Evolutionary conservation across 2,329 filamentous ascomycete species (phyloP).

Genomic region (Epichloe elymi): DNA sequence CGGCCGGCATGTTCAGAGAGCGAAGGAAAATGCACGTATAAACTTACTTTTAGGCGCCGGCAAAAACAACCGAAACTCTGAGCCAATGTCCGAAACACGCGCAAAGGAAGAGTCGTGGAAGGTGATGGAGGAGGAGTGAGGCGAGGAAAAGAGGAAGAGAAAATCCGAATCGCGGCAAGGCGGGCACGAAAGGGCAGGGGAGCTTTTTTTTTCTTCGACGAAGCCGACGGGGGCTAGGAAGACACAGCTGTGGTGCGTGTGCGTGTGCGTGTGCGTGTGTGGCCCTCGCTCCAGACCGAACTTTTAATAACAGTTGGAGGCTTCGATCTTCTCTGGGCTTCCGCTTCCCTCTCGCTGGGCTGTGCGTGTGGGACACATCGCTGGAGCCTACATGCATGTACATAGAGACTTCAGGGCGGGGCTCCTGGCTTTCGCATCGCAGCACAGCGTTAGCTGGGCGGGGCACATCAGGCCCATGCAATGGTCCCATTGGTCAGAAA

Average conservation of each 20-base stretch:
- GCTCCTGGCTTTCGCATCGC: slow-evolving; percentile 5
- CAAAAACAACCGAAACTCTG: slow-evolving; percentile 33
- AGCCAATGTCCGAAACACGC: slow-evolving; percentile 31
- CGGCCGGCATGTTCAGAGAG: background rate
- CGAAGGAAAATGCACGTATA: slow-evolving; percentile 7
- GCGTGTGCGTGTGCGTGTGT: background rate
- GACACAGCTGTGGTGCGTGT: background rate
- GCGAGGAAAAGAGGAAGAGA: slow-evolving; percentile 11
- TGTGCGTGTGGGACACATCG: background rate
- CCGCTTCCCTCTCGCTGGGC: background rate
- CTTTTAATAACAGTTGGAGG: background rate
- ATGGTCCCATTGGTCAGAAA: background rate
- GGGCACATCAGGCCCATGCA: slow-evolving; percentile 9
- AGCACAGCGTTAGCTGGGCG: slow-evolving; percentile 11
- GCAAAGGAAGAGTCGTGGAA: slow-evolving; percentile 33
- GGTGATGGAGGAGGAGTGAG: slow-evolving; percentile 19
- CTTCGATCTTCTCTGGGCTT: slow-evolving; percentile 1
- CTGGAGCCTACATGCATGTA: background rate
- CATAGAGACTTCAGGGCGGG: background rate
- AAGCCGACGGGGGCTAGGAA: slow-evolving; percentile 3
- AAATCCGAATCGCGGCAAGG: slow-evolving; percentile 19
- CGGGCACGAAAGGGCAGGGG: slow-evolving; percentile 22
- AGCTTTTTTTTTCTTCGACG: slow-evolving; percentile 19
- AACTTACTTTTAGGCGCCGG: slow-evolving; percentile 43
- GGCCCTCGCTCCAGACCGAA: slow-evolving; percentile 3